Conservation (phyloP, 1,284 basidiomycete genomes). For the Ustilago nuda region DNA sequence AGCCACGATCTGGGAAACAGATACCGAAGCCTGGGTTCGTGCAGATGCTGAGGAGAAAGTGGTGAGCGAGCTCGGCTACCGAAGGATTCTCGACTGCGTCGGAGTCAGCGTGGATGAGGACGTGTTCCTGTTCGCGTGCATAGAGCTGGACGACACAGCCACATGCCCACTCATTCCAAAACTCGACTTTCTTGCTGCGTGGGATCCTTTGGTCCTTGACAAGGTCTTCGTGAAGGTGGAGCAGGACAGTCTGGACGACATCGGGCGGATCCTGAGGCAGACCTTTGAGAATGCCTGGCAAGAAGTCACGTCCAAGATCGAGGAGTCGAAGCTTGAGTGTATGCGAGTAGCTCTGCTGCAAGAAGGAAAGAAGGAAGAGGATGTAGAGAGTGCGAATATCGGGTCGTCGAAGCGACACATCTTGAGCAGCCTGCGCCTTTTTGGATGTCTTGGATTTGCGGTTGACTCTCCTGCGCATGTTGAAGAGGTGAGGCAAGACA, state of each 20-base stretch:
- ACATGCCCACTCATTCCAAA: constrained; percentile 61
- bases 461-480: constrained; percentile 49
- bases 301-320: constrained; percentile 52
- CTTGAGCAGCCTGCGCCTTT: constrained; percentile 28
- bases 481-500: constrained; percentile 54
- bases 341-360: constrained; percentile 53
- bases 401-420: constrained; percentile 52
- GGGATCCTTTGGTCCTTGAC: constrained; percentile 57
- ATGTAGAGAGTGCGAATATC: constrained; percentile 66
- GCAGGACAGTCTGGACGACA: constrained; percentile 56
- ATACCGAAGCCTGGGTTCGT: constrained; percentile 84
- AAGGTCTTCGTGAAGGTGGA: constrained; percentile 61
- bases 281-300: constrained; percentile 54
- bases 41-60: constrained; percentile 88
- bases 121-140: constrained; percentile 51
- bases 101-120: constrained; percentile 40
- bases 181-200: constrained; percentile 54
- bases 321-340: constrained; percentile 46
- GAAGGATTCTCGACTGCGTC: constrained; percentile 35
- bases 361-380: constrained; percentile 60
- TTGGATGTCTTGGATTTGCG: constrained; percentile 33
- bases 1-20: constrained; percentile 88
- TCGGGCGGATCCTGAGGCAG: constrained; percentile 55
- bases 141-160: constrained; percentile 60
- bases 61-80: constrained; percentile 83